These are phyloP conservation scores for Chaetomiaceae sp. DNA, from an alignment of 2,329 filamentous ascomycete species.

Conservation along the genomic window DNA sequence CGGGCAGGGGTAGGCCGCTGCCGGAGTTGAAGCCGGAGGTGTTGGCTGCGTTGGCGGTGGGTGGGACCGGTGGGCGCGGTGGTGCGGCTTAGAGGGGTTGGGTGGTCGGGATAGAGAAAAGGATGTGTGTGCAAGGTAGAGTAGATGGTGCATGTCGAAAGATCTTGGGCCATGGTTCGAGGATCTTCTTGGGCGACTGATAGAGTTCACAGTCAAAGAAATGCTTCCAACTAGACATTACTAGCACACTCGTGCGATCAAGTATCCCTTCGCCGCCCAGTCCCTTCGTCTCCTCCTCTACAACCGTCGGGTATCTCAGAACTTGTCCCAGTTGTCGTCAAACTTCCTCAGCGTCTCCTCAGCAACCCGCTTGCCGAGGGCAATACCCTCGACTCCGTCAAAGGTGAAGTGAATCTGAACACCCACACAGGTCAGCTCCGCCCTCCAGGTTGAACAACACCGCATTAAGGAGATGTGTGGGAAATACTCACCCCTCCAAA, in stretches of 20 bases:
- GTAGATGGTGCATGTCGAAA: no score
- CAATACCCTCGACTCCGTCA: constrained; percentile 18
- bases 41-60: constrained; percentile 21
- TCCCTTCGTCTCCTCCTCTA: no score
- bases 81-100: constrained; percentile 17
- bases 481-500: constrained; percentile 21
- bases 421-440: neutral
- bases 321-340: constrained; percentile 23
- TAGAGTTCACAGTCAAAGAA: no score
- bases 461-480: neutral
- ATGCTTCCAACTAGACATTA: no score
- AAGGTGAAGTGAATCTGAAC: constrained; percentile 23
- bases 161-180: no score
- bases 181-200: no score
- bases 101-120: constrained; percentile 5
- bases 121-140: no score
- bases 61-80: constrained; percentile 25
- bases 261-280: no score
- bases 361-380: constrained; percentile 20
- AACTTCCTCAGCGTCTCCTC: constrained; percentile 20
- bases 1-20: constrained; percentile 31
- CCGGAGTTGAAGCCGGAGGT: constrained; percentile 32
- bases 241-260: no score
- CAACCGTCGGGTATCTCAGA: no score
- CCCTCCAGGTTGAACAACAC: neutral